Evolutionary conservation across 768 basidiomycete species (phyloP).

Genomic region (Chlorophyllum brunneum): DNA sequence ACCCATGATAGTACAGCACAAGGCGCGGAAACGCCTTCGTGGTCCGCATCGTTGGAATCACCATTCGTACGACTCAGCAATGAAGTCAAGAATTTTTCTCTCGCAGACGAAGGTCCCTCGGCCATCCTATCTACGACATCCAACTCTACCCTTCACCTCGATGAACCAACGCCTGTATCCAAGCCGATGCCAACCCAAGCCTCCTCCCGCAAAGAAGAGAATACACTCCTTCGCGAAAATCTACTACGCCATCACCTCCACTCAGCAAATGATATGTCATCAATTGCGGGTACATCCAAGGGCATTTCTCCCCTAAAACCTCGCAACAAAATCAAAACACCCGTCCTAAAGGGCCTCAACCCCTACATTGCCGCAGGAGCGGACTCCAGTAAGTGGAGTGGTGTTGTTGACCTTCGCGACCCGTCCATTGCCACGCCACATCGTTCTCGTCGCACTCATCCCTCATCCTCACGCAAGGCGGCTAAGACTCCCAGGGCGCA

Average conservation of each 20-base stretch:
- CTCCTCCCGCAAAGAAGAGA: conserved; percentile 42
- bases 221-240: conserved; percentile 40
- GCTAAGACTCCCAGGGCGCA: conserved; percentile 22
- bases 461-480: conserved; percentile 14
- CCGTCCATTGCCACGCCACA: conserved; percentile 46
- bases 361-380: conserved; percentile 55
- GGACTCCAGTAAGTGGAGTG: conserved; percentile 59
- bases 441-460: conserved; percentile 26
- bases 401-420: conserved; percentile 68
- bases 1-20: conserved; percentile 34
- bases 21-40: conserved; percentile 52
- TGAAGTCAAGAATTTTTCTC: conserved; percentile 53
- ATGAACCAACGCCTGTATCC: conserved; percentile 13
- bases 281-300: conserved; percentile 26
- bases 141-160: conserved; percentile 16
- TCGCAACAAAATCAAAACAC: conserved; percentile 52
- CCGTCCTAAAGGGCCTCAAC: conserved; percentile 49
- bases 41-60: conserved; percentile 72
- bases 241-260: conserved; percentile 51
- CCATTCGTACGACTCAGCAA: conserved; percentile 66
- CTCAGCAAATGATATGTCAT: conserved; percentile 34
- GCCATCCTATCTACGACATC: conserved; percentile 15
- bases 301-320: conserved; percentile 49
- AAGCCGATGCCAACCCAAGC: conserved; percentile 20
- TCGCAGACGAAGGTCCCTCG: conserved; percentile 31